Conservation (phyloP, 2,329 filamentous ascomycete genomes). For the Amphichorda felina region DNA sequence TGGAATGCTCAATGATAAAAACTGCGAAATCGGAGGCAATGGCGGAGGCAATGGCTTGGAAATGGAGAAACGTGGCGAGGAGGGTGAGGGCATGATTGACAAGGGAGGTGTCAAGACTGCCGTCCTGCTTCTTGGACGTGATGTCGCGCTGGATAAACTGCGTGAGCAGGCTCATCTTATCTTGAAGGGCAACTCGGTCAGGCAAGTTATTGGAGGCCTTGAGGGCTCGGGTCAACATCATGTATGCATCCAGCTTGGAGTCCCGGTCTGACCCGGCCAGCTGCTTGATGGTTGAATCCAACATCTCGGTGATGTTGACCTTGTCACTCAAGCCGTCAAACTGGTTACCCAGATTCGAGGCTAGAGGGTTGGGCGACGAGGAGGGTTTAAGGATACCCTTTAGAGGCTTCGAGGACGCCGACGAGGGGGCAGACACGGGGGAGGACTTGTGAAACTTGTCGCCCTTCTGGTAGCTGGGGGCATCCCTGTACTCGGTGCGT, state of each 20-base stretch:
- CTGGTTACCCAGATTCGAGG: conserved; percentile 26
- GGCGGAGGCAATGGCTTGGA: conserved; percentile 55
- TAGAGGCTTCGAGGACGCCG: conserved; percentile 30
- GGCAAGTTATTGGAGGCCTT: conserved; percentile 76
- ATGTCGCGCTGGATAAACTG: conserved; percentile 82
- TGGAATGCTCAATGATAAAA: conserved; percentile 72
- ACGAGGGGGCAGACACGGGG: conserved; percentile 25
- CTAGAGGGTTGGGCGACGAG: conserved; percentile 32
- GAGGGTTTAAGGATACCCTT: conserved; percentile 71
- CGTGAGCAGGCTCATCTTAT: conserved; percentile 65
- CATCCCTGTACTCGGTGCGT: conserved; percentile 43
- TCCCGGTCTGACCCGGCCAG: conserved; percentile 63
- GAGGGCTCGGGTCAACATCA: conserved; percentile 62
- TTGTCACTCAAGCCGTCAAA: conserved; percentile 20
- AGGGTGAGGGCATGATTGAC: conserved; percentile 69
- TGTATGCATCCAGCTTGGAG: conserved; percentile 75
- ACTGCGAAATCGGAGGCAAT: conserved; percentile 68
- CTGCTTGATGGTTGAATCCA: conserved; percentile 75
- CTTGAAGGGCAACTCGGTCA: conserved; percentile 57
- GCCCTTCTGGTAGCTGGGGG: conserved; percentile 29
- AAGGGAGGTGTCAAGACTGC: conserved; percentile 54
- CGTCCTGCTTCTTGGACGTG: conserved; percentile 42
- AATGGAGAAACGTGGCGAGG: conserved; percentile 65
- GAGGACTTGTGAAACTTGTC: conserved; percentile 24
- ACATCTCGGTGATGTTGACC: conserved; percentile 61